phyloP scores from a whole-genome alignment of 495 filamentous ascomycete species.

The Tuber brumale region DNA sequence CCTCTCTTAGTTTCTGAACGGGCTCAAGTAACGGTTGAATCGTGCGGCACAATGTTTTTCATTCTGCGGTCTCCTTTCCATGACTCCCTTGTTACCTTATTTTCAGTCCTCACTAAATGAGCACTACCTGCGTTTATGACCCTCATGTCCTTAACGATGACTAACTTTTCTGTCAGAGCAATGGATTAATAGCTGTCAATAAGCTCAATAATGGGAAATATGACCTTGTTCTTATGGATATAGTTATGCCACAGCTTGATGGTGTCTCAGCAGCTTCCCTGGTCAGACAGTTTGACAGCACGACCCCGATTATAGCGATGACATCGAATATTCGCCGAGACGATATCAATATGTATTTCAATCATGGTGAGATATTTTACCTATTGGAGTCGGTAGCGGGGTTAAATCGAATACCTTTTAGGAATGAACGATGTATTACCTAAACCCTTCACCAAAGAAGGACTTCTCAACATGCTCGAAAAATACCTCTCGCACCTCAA shows the following conservation, averaged over 20 bases:
- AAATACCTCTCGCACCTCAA: slow-evolving; percentile 73
- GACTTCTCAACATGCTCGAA: slow-evolving; percentile 81
- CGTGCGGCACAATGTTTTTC: background rate
- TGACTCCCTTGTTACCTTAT: background rate
- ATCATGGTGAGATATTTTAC: slow-evolving; percentile 65
- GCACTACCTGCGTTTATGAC: background rate
- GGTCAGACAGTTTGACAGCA: slow-evolving; percentile 77
- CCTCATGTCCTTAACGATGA: slow-evolving; percentile 17
- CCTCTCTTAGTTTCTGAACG: slow-evolving; percentile 10
- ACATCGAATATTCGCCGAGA: slow-evolving; percentile 96
- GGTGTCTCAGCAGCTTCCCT: slow-evolving; percentile 91
- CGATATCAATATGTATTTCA: slow-evolving; percentile 95
- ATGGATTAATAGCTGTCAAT: slow-evolving; percentile 87
- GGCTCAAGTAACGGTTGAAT: background rate
- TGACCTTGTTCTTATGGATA: slow-evolving; percentile 96
- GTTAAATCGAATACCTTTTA: slow-evolving; percentile 41
- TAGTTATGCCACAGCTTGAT: slow-evolving; percentile 95
- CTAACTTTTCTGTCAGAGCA: slow-evolving; percentile 54
- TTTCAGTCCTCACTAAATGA: background rate
- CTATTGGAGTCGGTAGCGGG: background rate
- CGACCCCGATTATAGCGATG: slow-evolving; percentile 93
- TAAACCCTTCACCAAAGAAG: slow-evolving; percentile 95
- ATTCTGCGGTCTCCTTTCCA: background rate
- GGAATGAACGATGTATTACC: slow-evolving; percentile 99
- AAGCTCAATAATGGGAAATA: slow-evolving; percentile 81